These are phyloP conservation scores for Eucalyptus curtisii DNA, from an alignment of 345 rosid genomes.

Conservation along the genomic window DNA sequence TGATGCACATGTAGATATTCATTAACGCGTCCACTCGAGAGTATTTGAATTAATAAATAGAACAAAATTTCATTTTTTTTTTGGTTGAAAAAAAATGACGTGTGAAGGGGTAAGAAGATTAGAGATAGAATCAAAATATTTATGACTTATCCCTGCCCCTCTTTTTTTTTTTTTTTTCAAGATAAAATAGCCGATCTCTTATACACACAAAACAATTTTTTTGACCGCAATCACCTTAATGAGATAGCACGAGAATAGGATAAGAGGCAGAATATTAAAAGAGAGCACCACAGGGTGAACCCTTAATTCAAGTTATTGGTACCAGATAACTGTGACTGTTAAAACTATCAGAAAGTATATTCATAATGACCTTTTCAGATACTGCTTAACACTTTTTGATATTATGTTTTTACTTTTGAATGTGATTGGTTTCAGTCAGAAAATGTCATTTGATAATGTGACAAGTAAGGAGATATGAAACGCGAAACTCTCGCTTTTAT, in stretches of 20 bases:
- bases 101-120: too few relatives aligned
- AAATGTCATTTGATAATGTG: neutral
- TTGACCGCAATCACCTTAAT: neutral
- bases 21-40: neutral
- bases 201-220: too few relatives aligned
- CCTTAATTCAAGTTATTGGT: neutral
- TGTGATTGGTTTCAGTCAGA: accelerated
- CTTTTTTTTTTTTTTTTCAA: too few relatives aligned
- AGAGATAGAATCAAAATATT: too few relatives aligned
- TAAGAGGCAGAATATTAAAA: neutral
- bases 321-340: neutral
- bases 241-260: neutral
- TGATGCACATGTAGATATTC: neutral
- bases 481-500: neutral
- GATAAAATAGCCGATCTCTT: too few relatives aligned
- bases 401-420: neutral
- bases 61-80: too few relatives aligned
- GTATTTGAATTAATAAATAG: neutral
- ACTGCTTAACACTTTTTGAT: neutral
- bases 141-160: too few relatives aligned
- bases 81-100: too few relatives aligned
- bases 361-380: neutral
- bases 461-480: neutral
- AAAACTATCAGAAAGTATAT: neutral
- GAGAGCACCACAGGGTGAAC: neutral